These are phyloP conservation scores for Boletus huronensis DNA, from an alignment of 768 basidiomycete genomes.

Conservation along the genomic window DNA sequence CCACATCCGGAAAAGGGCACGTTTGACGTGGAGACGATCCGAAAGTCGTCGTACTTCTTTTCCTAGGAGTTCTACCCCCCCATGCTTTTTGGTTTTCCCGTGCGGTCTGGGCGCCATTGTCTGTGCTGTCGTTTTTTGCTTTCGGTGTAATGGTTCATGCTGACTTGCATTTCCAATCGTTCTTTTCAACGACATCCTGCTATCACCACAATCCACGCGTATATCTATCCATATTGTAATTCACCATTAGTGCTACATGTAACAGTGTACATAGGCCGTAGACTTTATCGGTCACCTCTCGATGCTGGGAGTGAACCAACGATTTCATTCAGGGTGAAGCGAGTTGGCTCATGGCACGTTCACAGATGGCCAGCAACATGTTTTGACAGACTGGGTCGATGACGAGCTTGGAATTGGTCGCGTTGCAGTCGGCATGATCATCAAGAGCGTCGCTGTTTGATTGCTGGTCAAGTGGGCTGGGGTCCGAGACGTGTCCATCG, in stretches of 20 bases:
- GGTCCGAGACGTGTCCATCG: background rate
- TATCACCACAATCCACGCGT: background rate
- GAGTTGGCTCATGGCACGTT: constrained; percentile 21
- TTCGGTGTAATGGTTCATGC: background rate
- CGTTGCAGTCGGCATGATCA: background rate
- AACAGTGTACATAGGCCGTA: constrained; percentile 13
- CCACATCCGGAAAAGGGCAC: constrained; percentile 79
- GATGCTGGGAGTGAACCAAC: background rate
- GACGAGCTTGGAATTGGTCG: background rate
- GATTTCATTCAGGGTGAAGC: background rate
- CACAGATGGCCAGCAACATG: constrained; percentile 29
- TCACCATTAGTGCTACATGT: constrained; percentile 10
- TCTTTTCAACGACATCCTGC: background rate
- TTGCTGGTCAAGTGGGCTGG: background rate
- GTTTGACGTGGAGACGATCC: constrained; percentile 82
- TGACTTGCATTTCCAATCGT: background rate
- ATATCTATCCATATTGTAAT: constrained; percentile 20
- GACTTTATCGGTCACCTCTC: background rate
- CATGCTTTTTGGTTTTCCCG: background rate
- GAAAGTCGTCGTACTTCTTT: constrained; percentile 88
- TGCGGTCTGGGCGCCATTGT: too few species aligned
- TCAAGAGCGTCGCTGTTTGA: background rate
- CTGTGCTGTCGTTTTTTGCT: background rate
- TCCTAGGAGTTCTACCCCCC: constrained; percentile 44
- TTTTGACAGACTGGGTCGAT: constrained; percentile 25